Base-by-base conservation (phyloP, 2,329 filamentous ascomycete genomes). In the Claviceps sp. region DNA sequence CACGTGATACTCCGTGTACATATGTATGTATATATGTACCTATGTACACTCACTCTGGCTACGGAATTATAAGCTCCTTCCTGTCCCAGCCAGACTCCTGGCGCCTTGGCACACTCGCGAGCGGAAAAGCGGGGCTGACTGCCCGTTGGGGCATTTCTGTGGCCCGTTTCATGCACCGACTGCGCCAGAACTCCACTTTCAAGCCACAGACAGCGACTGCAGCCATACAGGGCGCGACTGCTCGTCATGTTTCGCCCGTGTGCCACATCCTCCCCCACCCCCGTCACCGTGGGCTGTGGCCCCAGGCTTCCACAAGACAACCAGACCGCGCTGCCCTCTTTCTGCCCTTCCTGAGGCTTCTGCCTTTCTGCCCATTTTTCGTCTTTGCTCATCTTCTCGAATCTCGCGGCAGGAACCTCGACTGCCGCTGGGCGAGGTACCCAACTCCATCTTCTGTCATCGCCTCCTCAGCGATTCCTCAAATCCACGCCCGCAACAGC, bases 241-340 rank as follows among this genome's bases (percentile, higher is more conserved):
- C n/a, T 44, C 38, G 37, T 13, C 30, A 34, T 34, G 30, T 30
- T 50, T 47, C 47, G 22, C 34, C 30, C 43, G 47, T 53, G 43
- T 50, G 48, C 52, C 42, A 43, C 52, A 24, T 47, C 47, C 30
- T 50, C 37, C 51, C 48, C 51, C 34, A 41, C 16, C 41, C 39
- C n/a, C n/a, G n/a, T n/a, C 38, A 22, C 22, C 24, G 24, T 22
- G 22, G 22, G 22, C 30, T 30, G 14, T 17, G 14, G n/a, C 46
- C 19, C 45, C 30, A 11, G 48, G 30, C 30, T 34, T 34, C 30
- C 30, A 34, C 30, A 34, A 34, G 30, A 10, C 30, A 34, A 34
- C 30, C 30, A 34, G 24, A 6, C 24, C 8, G 17, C 17, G 5
- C 17, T 43, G 17, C 17, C 17, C 40, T 10, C 40, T 22, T 19